Evolutionary conservation across 495 filamentous ascomycete genomes (phyloP).

Genomic region (Hypoxylon trugodes): DNA sequence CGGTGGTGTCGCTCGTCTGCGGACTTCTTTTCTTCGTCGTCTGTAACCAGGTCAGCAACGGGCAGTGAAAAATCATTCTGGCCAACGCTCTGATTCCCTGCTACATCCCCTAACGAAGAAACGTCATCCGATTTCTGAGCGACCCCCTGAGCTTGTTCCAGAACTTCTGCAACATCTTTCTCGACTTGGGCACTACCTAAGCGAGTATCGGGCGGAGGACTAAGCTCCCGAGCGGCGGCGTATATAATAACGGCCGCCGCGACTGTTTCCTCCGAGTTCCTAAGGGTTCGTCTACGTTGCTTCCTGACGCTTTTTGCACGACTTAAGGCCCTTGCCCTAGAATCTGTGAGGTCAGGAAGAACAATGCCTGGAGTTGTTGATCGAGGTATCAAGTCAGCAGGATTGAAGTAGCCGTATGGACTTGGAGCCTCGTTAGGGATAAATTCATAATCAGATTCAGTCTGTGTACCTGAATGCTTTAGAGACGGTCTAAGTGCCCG

Average conservation of each 20-base stretch:
- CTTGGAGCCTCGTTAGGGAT: slow-evolving; percentile 8
- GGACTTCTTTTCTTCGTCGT: slow-evolving; percentile 51
- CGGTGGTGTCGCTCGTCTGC: slow-evolving; percentile 48
- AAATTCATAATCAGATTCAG: slow-evolving; percentile 44
- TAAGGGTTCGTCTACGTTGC: slow-evolving; percentile 50
- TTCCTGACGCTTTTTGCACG: slow-evolving; percentile 50
- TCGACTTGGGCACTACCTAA: slow-evolving; percentile 27
- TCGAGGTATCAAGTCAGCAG: slow-evolving; percentile 47
- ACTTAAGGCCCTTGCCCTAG: slow-evolving; percentile 49
- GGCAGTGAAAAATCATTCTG: slow-evolving; percentile 40
- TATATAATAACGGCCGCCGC: slow-evolving; percentile 58
- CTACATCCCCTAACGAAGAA: slow-evolving; percentile 30
- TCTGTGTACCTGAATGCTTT: slow-evolving; percentile 46
- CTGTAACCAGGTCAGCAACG: slow-evolving; percentile 59
- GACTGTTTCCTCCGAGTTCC: slow-evolving; percentile 54
- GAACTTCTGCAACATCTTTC: slow-evolving; percentile 14
- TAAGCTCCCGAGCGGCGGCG: slow-evolving; percentile 52
- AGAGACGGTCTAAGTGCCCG: slow-evolving; percentile 29
- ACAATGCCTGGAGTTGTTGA: slow-evolving; percentile 53
- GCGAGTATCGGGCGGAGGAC: slow-evolving; percentile 36
- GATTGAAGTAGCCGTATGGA: slow-evolving; percentile 9
- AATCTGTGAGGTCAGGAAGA: slow-evolving; percentile 54
- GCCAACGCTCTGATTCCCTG: slow-evolving; percentile 38
- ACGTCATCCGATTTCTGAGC: slow-evolving; percentile 29
- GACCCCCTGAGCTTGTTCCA: slow-evolving; percentile 22